Evolutionary conservation across 148 eudicot species (phyloP), one percentile per base, ranked within the genome.

Genomic region (Fagopyrum esculentum): DNA sequence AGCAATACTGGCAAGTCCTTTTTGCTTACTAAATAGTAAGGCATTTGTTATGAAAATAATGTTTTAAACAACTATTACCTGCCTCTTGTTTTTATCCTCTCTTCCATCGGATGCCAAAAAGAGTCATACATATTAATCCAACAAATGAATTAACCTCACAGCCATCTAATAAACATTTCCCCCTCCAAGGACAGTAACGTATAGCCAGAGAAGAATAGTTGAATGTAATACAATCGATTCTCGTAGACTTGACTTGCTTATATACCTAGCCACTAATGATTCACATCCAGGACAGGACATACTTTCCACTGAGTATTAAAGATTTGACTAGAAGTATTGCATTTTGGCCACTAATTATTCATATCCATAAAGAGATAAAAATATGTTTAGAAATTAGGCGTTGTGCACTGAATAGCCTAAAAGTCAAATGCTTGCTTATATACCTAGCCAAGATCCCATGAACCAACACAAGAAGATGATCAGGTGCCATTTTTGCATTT

Each of bases 381-480:
- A 11, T 50, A 9, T 50, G 54, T 50, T 50, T 11, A 50, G 54
- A 50, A 8, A 50, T 8, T 9, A 50, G 15, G 54, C 40, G 3
- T 35, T 35, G 40, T 35, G 40, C 40, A 35, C 40, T 35, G 22
- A 17, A 55, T 55, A 55, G 17, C 60, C 60, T n/a, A 16, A 55
- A 22, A 55, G 19, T 1, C 6, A 55, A 6, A 55, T 1, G 60
- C 8, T 55, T 55, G 60, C 60, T 55, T 17, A 50, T 76, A 71
- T 85, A 93, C 98, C 98, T 93, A 9, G 91, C 98, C 83, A 91
- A 78, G 76, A 93, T 93, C 74, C 98, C 98, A 80, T 93, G 98
- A 77, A 93, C 98, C 81, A 93, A 95, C 22, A 93, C 97, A 77
- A 93, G 88, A 79, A 93, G 98, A 84, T 93, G 98, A 79, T 93